Evolutionary conservation across 164 flowering plant genomes (phyloP).

Genomic region (Chloranthus sessilifolius): DNA sequence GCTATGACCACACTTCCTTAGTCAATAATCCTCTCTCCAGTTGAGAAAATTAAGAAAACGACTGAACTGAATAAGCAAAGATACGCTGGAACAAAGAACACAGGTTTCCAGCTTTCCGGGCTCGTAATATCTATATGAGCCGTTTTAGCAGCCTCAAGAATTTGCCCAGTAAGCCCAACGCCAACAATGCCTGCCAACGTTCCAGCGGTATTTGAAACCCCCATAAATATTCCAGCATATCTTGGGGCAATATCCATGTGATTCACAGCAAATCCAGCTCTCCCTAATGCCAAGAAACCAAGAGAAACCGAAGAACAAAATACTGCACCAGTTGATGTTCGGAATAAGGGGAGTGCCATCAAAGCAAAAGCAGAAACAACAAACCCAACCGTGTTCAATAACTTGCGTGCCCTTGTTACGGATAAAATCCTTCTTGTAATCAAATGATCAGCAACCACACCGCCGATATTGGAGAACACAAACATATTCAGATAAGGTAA

Average conservation of each 20-base stretch:
- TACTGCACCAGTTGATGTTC: conserved; percentile 64
- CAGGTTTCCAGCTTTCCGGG: conserved; percentile 75
- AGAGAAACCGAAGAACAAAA: conserved; percentile 83
- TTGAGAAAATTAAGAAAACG: conserved; percentile 59
- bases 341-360: conserved; percentile 63
- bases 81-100: conserved; percentile 67
- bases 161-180: conserved; percentile 72
- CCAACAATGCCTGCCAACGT: conserved; percentile 87
- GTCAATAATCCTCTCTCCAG: conserved; percentile 84
- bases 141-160: conserved; percentile 69
- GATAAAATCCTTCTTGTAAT: conserved; percentile 67
- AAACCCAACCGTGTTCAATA: conserved; percentile 78
- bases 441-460: conserved; percentile 71
- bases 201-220: conserved; percentile 92
- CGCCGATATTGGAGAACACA: conserved; percentile 86
- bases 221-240: conserved; percentile 95
- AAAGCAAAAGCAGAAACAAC: conserved; percentile 67
- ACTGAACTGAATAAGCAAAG: conserved; percentile 77
- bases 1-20: conserved; percentile 32
- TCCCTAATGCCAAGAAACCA: conserved; percentile 83
- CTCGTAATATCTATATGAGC: conserved; percentile 52
- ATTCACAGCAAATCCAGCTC: conserved; percentile 95
- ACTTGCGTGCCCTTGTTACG: conserved; percentile 64
- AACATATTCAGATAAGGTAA: conserved; percentile 92
- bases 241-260: conserved; percentile 94